phyloP scores from a whole-genome alignment of 495 filamentous ascomycete species.

The Penicillium turbatum region DNA sequence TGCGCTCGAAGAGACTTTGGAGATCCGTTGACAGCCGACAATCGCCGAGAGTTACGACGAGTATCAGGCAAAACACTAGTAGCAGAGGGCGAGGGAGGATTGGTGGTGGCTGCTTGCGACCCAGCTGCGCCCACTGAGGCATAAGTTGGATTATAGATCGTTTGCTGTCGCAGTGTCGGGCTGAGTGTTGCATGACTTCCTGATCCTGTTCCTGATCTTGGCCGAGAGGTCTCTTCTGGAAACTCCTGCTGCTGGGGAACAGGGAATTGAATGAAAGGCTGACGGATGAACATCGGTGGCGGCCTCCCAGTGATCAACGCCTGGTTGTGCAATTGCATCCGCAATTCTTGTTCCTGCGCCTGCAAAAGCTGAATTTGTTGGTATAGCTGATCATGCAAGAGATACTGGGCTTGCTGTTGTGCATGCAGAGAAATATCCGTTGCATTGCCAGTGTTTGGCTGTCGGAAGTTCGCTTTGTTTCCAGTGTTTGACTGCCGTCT shows the following conservation, averaged over 20 bases:
- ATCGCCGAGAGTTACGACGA: constrained; percentile 53
- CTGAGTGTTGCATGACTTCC: constrained; percentile 48
- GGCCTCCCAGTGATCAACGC: constrained; percentile 49
- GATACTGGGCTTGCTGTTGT: constrained; percentile 46
- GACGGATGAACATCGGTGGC: constrained; percentile 45
- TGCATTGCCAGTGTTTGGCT: constrained; percentile 27
- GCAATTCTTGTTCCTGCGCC: constrained; percentile 59
- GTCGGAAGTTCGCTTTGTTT: constrained; percentile 38
- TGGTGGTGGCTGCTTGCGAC: constrained; percentile 50
- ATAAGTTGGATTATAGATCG: constrained; percentile 48
- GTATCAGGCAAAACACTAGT: constrained; percentile 50
- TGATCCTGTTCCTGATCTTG: constrained; percentile 42
- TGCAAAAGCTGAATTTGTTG: constrained; percentile 63
- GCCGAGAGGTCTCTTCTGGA: constrained; percentile 38
- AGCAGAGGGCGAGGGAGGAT: constrained; percentile 61
- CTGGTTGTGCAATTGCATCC: constrained; percentile 58
- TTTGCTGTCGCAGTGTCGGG: constrained; percentile 41
- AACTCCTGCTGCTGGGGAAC: constrained; percentile 40
- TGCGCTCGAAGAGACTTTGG: constrained; percentile 56
- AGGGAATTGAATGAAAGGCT: constrained; percentile 44
- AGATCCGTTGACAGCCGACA: constrained; percentile 51
- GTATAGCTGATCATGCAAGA: constrained; percentile 55
- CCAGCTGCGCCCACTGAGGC: constrained; percentile 39
- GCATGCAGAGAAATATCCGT: constrained; percentile 45
- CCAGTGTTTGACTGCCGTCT: constrained; percentile 53